A percentile compares a stretch with the other conserved stretches of the same genome.
Conservation (phyloP, 2,329 filamentous ascomycete genomes). For the Aspergillus terreus region DNA sequence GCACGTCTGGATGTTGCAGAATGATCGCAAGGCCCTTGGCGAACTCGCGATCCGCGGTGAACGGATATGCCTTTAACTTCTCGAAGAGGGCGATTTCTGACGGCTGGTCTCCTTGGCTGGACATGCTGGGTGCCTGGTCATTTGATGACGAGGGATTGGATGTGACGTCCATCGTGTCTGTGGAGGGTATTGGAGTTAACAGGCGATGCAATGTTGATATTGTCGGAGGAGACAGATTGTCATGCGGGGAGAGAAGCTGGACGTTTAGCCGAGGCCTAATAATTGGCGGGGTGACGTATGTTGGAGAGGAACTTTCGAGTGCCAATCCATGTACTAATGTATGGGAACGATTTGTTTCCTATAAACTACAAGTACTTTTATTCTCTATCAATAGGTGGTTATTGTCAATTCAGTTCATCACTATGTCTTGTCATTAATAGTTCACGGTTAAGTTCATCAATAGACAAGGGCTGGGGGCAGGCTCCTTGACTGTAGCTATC, state of each 20-base stretch:
- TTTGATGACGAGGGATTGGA: background rate
- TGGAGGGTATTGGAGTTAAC: background rate
- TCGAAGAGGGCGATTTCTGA: conserved; percentile 24
- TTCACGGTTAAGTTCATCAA: too few species aligned
- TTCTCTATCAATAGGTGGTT: too few species aligned
- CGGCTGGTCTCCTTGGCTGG: background rate
- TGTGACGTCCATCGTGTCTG: background rate
- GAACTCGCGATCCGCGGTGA: conserved; percentile 42
- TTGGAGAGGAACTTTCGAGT: too few species aligned
- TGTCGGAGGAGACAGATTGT: too few species aligned
- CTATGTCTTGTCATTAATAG: too few species aligned
- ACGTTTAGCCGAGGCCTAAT: background rate
- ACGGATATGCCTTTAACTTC: conserved; percentile 37
- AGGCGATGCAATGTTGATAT: too few species aligned
- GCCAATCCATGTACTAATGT: too few species aligned
- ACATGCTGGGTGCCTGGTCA: background rate
- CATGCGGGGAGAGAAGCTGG: too few species aligned
- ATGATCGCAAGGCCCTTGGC: conserved; percentile 46
- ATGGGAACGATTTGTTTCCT: background rate
- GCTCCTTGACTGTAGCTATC: background rate
- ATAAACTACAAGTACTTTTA: background rate
- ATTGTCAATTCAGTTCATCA: too few species aligned
- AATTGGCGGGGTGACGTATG: background rate
- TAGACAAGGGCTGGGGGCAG: too few species aligned
- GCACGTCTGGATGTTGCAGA: conserved; percentile 38